phyloP scores from a whole-genome alignment of 202 grass and related monocot genomes.

The Digitaria exilis region DNA sequence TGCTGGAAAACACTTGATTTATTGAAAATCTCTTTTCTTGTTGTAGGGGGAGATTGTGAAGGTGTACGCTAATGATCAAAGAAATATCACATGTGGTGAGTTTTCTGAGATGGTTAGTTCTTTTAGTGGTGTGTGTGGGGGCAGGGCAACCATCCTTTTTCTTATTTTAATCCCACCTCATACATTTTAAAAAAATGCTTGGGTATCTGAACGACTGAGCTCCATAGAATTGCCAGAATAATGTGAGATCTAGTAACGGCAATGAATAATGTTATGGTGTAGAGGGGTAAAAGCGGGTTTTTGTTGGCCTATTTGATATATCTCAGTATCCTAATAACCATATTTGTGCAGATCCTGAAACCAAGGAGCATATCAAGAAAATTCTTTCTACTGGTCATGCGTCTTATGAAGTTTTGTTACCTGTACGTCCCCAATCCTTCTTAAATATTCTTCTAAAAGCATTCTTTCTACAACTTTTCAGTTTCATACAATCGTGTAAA shows the following conservation, averaged over 20 bases:
- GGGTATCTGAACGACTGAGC: conserved; percentile 1
- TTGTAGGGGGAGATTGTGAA: conserved; percentile 85
- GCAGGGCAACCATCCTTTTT: neutral
- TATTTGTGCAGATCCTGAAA: conserved; percentile 70
- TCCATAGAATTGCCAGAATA: conserved; percentile 17
- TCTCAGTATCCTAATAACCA: conserved; percentile 11
- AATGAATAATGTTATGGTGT: too few species aligned
- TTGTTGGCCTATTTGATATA: conserved; percentile 8
- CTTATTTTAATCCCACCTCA: neutral
- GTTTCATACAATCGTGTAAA: conserved; percentile 4
- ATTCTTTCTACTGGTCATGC: conserved; percentile 74
- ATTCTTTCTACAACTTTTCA: neutral
- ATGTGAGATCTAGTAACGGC: too few species aligned
- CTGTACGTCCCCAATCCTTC: conserved; percentile 55
- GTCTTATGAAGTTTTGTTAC: conserved; percentile 75
- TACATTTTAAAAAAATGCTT: neutral
- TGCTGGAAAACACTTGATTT: conserved; percentile 28
- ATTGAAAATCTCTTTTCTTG: conserved; percentile 6
- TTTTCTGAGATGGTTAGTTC: conserved; percentile 17
- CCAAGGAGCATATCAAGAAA: conserved; percentile 81
- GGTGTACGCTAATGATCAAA: conserved; percentile 81
- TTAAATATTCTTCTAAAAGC: neutral
- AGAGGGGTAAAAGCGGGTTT: too few species aligned
- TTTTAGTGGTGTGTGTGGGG: neutral
- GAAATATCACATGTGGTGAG: conserved; percentile 93